Evolutionary conservation across 2,329 filamentous ascomycete species (phyloP), one percentile per base, ranked within the genome.

Genomic region (Trichoderma lentiforme): DNA sequence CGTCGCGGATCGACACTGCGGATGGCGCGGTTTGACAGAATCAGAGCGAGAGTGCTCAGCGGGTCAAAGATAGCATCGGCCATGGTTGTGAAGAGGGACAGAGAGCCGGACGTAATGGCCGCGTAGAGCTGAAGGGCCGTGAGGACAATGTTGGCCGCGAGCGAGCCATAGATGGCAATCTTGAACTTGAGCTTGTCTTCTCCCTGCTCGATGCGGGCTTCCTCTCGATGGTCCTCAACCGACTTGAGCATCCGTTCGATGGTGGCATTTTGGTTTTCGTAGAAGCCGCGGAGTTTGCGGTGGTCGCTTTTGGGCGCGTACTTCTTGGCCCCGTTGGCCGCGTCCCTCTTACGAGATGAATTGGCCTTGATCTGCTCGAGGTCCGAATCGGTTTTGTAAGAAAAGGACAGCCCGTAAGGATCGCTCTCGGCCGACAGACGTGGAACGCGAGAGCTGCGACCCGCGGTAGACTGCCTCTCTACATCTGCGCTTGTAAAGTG

Each of bases 81-180:
- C 93, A 97, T 97, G 74, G 95, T 99, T 18, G 96, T 98, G 84
- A 98, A 98, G 61, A 99, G 90, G 6, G 95, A 97, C 43, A 98
- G 88, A n/a, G 94, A 98, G 61, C 92, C 90, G 0, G 95, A 97
- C 0, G 92, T 89, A 60, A 93, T 88, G 73, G 96, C 96, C 57
- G 92, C 96, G 80, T 97, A 99, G 47, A 98, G 84, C 82, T 99
- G 96, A 21, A 99, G 86, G 4, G 86, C 86, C 0, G 95, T 90
- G 6, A 99, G 87, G 32, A 92, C 74, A 71, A 98, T 81, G 77
- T 98, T 98, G 72, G 95, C 95, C 1, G 84, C 88, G 76, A 98
- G 93, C 47, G 88, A 90, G 18, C 88, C 89, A 79, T 86, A 90
- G 12, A 91, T 84, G 47, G 88, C 89, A 74, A 91, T 92, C 77